Base-by-base conservation (phyloP, 305 asterid genomes). In the Fraxinus paxiana region DNA sequence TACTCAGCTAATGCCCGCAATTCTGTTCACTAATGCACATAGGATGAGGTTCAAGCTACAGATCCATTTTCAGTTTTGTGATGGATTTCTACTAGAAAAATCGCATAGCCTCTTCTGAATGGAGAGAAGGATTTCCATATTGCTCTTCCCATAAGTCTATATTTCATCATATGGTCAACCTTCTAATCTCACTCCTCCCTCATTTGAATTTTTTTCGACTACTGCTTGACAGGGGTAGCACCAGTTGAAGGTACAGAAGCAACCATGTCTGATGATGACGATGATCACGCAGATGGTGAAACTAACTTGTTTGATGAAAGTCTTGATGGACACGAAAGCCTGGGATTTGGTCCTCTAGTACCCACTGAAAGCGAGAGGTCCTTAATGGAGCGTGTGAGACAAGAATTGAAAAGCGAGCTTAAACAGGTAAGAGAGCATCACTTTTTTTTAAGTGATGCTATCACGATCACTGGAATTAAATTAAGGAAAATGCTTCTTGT, bases 201-300 rank as follows among this genome's bases (percentile, higher is more conserved):
- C 34, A 26, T 12, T 28, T 65, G 18, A 26, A 13, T 67, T 26
- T 28, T 28, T 1, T 86, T 65, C 69, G 34, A 34, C 31, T 41
- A 46, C 79, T 81, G 2, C 65, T 81, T 63, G 54, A 82, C 89
- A 94, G 99, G 98, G 20, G 97, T 91, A 30, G 92, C 98, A 2
- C 97, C 97, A 13, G 94, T 96, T 26, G 99, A 96, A 89, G 98
- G 98, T 41, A 91, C 95, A 35, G 98, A 97, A n/a, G 98, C 98
- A 46, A 94, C 99, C 17, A 96, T 96, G 99, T 94, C 98, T 2
- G 99, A 96, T 81, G 98, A 96, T 75, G 99, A 95, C 6, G 97
- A 95, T 41, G 97, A 94, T 85, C 98, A 91, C 48, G 97, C 85
- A 15, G 99, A 92, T 76, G 91, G 97, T n/a, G 98, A 95, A 76